Evolutionary conservation across 192 early-diverging fungal genomes (phyloP), one percentile per base, ranked within the genome.

Genomic region (Pilobolus umbonatus): DNA sequence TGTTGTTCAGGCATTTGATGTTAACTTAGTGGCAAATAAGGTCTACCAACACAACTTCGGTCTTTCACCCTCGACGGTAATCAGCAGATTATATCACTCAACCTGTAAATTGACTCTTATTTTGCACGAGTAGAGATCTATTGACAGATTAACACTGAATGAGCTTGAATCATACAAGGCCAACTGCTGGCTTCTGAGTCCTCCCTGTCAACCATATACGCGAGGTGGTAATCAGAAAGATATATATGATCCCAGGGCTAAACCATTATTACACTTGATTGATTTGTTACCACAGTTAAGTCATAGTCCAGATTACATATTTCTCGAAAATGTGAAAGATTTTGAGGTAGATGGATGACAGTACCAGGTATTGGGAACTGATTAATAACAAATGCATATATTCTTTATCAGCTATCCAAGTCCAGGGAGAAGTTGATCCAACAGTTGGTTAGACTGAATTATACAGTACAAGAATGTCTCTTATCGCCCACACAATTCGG

Each of bases 181-280:
- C 1, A 80, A 88, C 64, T 86, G 85, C 47, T 95, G 95, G 95
- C 75, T 98, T 8, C 75, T 95, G 47, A 90, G 88, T 55, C 95
- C 95, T 25, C 95, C 95, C 0, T 98, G 95, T 57, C 95, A 97
- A 76, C 81, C 84, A 1, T 87, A 88, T 54, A 89, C 87, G 0
- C 75, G 79, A 11, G 90, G 87, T 19, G 92, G 93, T 17, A 92
- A 91, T 45, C 52, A 75, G 42, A 67, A 89, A 57, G 91, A 95
- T 57, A 77, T 84, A 62, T 72, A 85, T 24, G 88, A 92, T 59
- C 70, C 72, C 14, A 73, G 89, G 17, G 79, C 89, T 8, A 82
- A 86, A 47, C 81, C 84, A 35, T 78, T 92, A n/a, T 64, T 92
- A 12, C 85, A 84, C 53, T 65, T 89, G 4, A 67, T 89, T 60